These are phyloP conservation scores for Tuber calosporum DNA, from an alignment of 495 filamentous ascomycete genomes.

Conservation along the genomic window DNA sequence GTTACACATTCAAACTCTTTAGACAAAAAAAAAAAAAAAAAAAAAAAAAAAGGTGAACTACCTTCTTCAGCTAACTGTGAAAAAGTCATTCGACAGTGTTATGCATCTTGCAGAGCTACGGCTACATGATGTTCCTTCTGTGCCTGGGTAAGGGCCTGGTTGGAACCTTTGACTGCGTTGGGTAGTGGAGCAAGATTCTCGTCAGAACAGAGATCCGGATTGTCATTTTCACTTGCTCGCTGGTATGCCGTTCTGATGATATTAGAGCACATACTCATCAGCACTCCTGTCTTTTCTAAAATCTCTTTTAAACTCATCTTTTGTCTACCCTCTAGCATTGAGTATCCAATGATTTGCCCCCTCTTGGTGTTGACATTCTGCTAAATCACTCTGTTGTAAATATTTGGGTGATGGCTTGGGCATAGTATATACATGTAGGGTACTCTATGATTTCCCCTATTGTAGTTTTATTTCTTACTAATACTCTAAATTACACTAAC, in stretches of 20 bases:
- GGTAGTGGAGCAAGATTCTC: conserved; percentile 16
- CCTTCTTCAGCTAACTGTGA: conserved; percentile 25
- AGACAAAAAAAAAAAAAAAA: too few species aligned
- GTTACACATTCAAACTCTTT: too few species aligned
- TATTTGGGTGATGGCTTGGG: too few species aligned
- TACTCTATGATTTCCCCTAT: too few species aligned
- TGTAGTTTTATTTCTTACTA: too few species aligned
- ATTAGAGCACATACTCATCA: too few species aligned
- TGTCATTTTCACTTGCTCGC: conserved; percentile 18
- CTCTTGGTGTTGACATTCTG: not conserved
- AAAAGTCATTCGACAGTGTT: conserved; percentile 24
- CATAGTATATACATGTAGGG: too few species aligned
- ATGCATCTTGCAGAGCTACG: conserved; percentile 15
- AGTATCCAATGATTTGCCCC: conserved; percentile 26
- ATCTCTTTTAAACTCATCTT: conserved; percentile 28
- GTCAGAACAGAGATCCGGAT: conserved; percentile 19
- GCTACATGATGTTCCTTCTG: conserved; percentile 17
- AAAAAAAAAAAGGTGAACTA: conserved; percentile 11
- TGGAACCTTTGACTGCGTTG: conserved; percentile 13
- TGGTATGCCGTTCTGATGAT: conserved; percentile 21
- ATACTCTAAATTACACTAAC: too few species aligned
- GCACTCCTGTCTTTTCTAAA: conserved; percentile 13
- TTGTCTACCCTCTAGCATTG: conserved; percentile 14
- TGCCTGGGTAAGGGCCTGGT: too few species aligned
- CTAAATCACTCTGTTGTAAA: too few species aligned